These are phyloP conservation scores for Pseudovirgaria hyperparasitica DNA, from an alignment of 2,329 filamentous ascomycete genomes.

Conservation along the genomic window DNA sequence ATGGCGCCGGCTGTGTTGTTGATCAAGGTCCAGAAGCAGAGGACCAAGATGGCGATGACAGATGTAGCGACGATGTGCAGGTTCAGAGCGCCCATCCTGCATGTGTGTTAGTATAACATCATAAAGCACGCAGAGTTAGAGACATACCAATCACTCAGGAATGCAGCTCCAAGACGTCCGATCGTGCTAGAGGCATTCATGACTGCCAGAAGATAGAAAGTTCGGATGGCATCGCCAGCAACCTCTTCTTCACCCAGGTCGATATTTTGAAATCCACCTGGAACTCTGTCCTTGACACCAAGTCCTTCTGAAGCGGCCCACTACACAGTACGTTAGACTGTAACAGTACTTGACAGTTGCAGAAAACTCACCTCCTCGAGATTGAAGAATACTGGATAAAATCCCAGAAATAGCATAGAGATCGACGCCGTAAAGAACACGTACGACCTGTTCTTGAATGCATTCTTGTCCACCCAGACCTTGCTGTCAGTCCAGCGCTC, in stretches of 20 bases:
- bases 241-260: too few species aligned
- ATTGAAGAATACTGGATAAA: conserved; percentile 41
- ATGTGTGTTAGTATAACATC: conserved; percentile 1
- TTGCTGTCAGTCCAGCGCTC: conserved; percentile 24
- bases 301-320: conserved; percentile 34
- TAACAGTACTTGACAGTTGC: not conserved
- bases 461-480: conserved; percentile 32
- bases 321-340: conserved; percentile 10
- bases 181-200: conserved; percentile 37
- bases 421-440: conserved; percentile 32
- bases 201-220: conserved; percentile 36
- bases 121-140: not conserved
- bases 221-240: conserved; percentile 26
- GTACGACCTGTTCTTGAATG: conserved; percentile 31
- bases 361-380: conserved; percentile 31
- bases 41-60: conserved; percentile 28
- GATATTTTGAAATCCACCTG: too few species aligned
- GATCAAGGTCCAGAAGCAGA: conserved; percentile 32
- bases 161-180: conserved; percentile 33
- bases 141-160: conserved; percentile 27
- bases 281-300: conserved; percentile 23
- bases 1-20: conserved; percentile 26
- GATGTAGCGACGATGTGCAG: conserved; percentile 32
- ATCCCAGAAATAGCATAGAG: conserved; percentile 38
- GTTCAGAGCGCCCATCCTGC: conserved; percentile 28